phyloP scores from a whole-genome alignment of 1,284 basidiomycete genomes.

The Cryptococcus amylolentus region DNA sequence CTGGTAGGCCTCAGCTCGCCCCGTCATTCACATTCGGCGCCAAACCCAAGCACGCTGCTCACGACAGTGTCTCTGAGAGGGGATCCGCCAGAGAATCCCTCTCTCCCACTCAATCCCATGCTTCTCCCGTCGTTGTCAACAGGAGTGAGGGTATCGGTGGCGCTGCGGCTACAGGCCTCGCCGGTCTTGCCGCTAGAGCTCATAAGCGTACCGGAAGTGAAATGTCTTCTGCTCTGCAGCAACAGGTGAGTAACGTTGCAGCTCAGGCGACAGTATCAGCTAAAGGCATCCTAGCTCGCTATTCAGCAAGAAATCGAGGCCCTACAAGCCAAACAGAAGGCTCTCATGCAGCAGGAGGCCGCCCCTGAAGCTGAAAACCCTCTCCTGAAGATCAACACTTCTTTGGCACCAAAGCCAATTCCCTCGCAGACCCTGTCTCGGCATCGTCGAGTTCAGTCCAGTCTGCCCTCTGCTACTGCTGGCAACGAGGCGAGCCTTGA shows the following conservation, averaged over 20 bases:
- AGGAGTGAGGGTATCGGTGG: constrained; percentile 40
- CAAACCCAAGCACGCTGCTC: constrained; percentile 47
- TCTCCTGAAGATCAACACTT: constrained; percentile 47
- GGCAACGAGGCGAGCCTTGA: constrained; percentile 7
- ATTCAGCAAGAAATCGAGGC: constrained; percentile 86
- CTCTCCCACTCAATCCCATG: constrained; percentile 16
- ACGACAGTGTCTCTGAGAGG: constrained; percentile 12
- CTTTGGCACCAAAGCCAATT: constrained; percentile 18
- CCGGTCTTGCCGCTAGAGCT: constrained; percentile 48
- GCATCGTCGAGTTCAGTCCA: constrained; percentile 86
- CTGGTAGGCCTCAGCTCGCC: constrained; percentile 81
- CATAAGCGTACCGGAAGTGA: constrained; percentile 60
- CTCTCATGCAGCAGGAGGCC: constrained; percentile 80
- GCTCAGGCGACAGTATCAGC: neutral
- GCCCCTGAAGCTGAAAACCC: constrained; percentile 59
- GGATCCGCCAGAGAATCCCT: constrained; percentile 6
- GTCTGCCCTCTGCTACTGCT: constrained; percentile 49
- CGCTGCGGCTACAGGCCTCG: constrained; percentile 42
- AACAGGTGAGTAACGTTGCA: constrained; percentile 61
- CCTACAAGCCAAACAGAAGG: constrained; percentile 82
- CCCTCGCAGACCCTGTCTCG: constrained; percentile 47
- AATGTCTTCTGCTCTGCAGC: constrained; percentile 66
- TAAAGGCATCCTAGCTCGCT: constrained; percentile 61
- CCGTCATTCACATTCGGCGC: constrained; percentile 84
- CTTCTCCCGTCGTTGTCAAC: constrained; percentile 28